Conservation (phyloP, 1,284 basidiomycete genomes). For the Trichosporon ovoides region DNA sequence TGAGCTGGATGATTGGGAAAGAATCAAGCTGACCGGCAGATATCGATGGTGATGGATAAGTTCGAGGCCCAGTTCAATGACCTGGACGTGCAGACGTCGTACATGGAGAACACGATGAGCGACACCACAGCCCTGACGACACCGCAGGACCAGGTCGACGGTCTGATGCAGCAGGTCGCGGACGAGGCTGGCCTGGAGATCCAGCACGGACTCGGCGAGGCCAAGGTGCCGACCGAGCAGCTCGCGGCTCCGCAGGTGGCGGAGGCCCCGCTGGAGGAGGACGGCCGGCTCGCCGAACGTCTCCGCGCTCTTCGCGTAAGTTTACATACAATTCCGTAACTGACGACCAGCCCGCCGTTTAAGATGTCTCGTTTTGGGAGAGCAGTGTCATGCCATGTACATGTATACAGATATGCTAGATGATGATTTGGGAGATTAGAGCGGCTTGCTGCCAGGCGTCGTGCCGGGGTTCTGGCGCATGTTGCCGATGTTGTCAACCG, state of each 20-base stretch:
- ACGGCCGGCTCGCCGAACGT: conserved; percentile 38
- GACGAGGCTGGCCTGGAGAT: conserved; percentile 97
- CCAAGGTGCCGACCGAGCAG: conserved; percentile 53
- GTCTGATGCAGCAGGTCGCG: conserved; percentile 85
- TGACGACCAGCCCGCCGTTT: conserved; percentile 5
- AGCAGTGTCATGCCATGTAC: conserved; percentile 23
- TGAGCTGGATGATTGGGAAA: conserved; percentile 53
- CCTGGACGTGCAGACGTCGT: conserved; percentile 94
- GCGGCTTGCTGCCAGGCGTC: conserved; percentile 1
- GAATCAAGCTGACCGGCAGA: conserved; percentile 55
- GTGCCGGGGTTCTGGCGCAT: conserved; percentile 20
- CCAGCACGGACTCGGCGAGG: conserved; percentile 75
- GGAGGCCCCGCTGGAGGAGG: conserved; percentile 38
- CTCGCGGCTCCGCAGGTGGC: conserved; percentile 42
- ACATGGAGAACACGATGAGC: conserved; percentile 97
- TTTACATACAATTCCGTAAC: conserved; percentile 5
- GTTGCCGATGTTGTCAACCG: conserved; percentile 33
- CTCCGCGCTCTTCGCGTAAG: conserved; percentile 43
- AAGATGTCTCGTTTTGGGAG: conserved; percentile 16
- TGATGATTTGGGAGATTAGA: not conserved
- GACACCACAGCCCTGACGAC: conserved; percentile 87
- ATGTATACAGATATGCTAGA: conserved; percentile 15
- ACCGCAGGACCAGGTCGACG: conserved; percentile 95
- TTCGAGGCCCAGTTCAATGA: conserved; percentile 96
- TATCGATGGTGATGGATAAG: conserved; percentile 98